Percentiles rank a stretch among this genome's conserved stretches.
phyloP scores from a whole-genome alignment of 345 rosid species.

The Citrus inodora region DNA sequence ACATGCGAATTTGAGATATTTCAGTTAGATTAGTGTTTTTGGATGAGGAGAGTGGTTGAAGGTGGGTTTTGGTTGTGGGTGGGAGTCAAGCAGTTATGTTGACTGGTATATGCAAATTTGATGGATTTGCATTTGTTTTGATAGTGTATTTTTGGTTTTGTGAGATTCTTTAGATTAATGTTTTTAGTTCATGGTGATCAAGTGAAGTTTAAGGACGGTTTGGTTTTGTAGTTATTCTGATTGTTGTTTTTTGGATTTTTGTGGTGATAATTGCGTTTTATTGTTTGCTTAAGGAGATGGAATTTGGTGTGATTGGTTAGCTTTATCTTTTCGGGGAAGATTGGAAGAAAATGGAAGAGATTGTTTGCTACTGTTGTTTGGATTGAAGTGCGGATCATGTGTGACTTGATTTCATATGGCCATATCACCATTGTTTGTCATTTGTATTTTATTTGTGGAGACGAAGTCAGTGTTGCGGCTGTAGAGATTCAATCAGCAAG shows the following conservation, averaged over 20 bases:
- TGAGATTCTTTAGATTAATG: not conserved
- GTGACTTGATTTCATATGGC: not conserved
- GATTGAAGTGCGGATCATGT: not conserved
- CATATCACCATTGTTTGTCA: not conserved
- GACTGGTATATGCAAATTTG: slow-evolving; percentile 44
- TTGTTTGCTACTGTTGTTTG: not conserved
- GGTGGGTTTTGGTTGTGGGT: slow-evolving; percentile 48
- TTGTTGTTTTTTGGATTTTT: not conserved
- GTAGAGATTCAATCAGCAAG: not conserved
- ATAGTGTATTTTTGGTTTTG: not conserved
- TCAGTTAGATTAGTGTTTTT: not conserved
- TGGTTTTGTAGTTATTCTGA: not conserved
- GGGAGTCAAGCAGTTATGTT: slow-evolving; percentile 40
- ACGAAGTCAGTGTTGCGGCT: not conserved
- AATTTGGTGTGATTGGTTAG: not conserved
- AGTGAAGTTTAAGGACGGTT: not conserved
- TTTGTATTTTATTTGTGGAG: not conserved
- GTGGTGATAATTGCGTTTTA: not conserved
- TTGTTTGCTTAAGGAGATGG: not conserved
- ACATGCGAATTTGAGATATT: slow-evolving; percentile 39
- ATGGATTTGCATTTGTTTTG: slow-evolving; percentile 3
- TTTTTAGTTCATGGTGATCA: not conserved
- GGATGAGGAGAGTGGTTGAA: slow-evolving; percentile 32
- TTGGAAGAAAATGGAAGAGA: not conserved
- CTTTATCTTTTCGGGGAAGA: not conserved